Evolutionary conservation across 257 asterid species (phyloP).

Genomic region (Verbascum thapsus): DNA sequence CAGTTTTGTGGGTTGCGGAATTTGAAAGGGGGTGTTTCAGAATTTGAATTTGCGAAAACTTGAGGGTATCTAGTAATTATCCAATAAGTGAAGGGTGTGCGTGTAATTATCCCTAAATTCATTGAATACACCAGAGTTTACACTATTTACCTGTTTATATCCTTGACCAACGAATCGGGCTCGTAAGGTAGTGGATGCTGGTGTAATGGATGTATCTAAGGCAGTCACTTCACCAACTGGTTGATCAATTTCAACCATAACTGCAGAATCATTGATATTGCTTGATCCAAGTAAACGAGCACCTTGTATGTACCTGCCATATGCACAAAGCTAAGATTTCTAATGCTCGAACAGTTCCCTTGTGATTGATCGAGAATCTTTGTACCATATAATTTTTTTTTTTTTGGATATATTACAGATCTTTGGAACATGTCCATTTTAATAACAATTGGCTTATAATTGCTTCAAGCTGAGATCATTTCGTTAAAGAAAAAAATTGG

Average conservation of each 20-base stretch:
- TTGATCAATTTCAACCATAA: constrained; percentile 30
- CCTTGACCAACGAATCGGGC: constrained; percentile 92
- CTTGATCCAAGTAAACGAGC: constrained; percentile 60
- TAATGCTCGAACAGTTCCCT: background rate
- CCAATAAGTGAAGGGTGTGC: too few species aligned
- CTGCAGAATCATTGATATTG: constrained; percentile 30
- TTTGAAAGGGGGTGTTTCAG: too few species aligned
- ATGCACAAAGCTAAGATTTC: constrained; percentile 26
- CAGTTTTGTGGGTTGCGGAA: too few species aligned
- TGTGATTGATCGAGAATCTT: background rate
- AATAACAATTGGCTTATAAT: too few species aligned
- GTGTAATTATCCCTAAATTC: too few species aligned
- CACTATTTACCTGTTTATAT: constrained; percentile 72
- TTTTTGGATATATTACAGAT: too few species aligned
- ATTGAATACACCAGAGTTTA: background rate
- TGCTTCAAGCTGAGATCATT: too few species aligned
- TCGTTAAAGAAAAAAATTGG: too few species aligned
- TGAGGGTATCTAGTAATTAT: too few species aligned
- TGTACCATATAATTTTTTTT: background rate
- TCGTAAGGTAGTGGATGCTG: constrained; percentile 49
- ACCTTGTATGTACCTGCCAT: constrained; percentile 77
- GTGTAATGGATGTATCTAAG: constrained; percentile 31
- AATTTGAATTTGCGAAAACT: too few species aligned
- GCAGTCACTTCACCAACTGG: constrained; percentile 46
- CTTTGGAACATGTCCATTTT: too few species aligned